Evolutionary conservation across 495 filamentous ascomycete species (phyloP), one percentile per base, ranked within the genome.

Genomic region (Letharia columbiana): DNA sequence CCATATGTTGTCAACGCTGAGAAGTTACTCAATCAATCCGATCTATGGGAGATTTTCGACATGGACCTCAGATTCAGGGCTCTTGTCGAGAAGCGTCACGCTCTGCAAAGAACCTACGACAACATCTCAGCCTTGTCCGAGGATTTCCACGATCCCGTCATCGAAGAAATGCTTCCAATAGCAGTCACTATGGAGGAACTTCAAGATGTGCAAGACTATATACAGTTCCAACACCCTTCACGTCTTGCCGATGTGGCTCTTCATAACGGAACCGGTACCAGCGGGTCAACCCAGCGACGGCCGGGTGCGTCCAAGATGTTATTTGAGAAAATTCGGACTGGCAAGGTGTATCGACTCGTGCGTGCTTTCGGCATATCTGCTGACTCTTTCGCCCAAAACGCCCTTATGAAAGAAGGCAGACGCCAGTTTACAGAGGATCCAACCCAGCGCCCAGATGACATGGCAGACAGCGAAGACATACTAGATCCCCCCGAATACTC

Each of bases 181-280:
- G 92, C 91, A 4, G 82, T 82, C 9, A 91, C 86, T 0, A 91
- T 94, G 80, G 94, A 98, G 69, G 93, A 97, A 72, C 79, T 98
- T 18, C 95, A 98, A 73, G 94, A 98, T 75, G 76, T 98, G 20
- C 92, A 97, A 71, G 94, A 98, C 68, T 98, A 97, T 71, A 80
- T 98, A 63, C 90, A 98, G 75, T 98, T 98, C 77, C 91, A 92
- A 69, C 96, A 98, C 71, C 85, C 90, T 28, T 79, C 87, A 8
- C 83, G 92, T 70, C 77, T 98, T 45, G 91, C 90, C 70, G 92
- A 97, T 68, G 70, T 90, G 57, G 79, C 84, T 11, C 33, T 73
- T 41, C 78, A 81, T 18, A 89, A 89, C 65, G 86, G 86, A 54
- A 78, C 76, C 41, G 66, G 73, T 45, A 64, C 63, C 18, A 68